phyloP scores from a whole-genome alignment of 2,329 filamentous ascomycete species.

The Calonectria honghensis region DNA sequence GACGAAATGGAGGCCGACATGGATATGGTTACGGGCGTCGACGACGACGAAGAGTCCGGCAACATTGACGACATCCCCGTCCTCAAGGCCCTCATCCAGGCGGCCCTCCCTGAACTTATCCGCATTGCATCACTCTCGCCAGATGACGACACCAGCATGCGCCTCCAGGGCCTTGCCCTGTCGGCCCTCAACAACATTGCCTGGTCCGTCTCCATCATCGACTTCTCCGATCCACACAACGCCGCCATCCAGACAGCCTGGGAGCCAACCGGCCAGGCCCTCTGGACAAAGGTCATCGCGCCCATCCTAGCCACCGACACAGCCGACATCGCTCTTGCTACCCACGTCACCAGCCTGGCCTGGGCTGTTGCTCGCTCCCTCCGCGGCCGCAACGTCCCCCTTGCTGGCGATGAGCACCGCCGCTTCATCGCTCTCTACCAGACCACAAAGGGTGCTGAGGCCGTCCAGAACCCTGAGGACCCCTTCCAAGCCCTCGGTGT shows the following conservation, averaged over 20 bases:
- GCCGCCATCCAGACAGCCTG: constrained; percentile 72
- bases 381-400: constrained; percentile 66
- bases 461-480: constrained; percentile 63
- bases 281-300: constrained; percentile 75
- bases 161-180: constrained; percentile 73
- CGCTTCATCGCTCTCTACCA: constrained; percentile 81
- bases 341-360: constrained; percentile 77
- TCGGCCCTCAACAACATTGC: constrained; percentile 80
- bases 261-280: constrained; percentile 70
- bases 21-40: constrained; percentile 76
- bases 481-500: constrained; percentile 78
- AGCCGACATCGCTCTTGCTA: constrained; percentile 77
- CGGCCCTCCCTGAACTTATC: constrained; percentile 66
- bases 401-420: constrained; percentile 72
- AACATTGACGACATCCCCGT: constrained; percentile 72
- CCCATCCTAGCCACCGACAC: constrained; percentile 77
- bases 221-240: constrained; percentile 74
- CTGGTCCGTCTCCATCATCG: constrained; percentile 78
- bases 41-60: constrained; percentile 61
- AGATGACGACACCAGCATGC: constrained; percentile 63
- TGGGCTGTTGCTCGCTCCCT: constrained; percentile 78
- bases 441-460: constrained; percentile 67
- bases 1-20: constrained; percentile 79
- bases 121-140: constrained; percentile 66
- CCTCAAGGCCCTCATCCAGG: constrained; percentile 64